These are phyloP conservation scores for Hypoxylon lenormandii DNA, from an alignment of 495 filamentous ascomycete genomes.

Conservation along the genomic window DNA sequence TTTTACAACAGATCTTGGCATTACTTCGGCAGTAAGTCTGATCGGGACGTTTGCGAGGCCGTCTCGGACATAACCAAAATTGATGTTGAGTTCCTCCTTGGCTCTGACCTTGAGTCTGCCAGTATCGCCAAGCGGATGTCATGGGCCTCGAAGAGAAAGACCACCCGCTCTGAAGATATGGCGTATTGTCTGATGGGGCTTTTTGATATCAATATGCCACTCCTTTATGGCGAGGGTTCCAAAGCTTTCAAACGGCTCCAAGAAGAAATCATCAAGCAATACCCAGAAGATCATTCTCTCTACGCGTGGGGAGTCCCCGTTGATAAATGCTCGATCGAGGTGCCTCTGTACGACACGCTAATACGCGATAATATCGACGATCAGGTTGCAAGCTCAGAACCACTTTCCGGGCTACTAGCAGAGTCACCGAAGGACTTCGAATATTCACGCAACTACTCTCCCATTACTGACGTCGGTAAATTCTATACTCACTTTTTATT, in stretches of 20 bases:
- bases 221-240: constrained; percentile 32
- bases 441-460: background rate
- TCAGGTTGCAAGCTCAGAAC: background rate
- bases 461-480: background rate
- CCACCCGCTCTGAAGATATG: constrained; percentile 35
- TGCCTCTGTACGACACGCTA: background rate
- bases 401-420: background rate
- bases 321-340: background rate
- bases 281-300: constrained; percentile 25
- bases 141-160: constrained; percentile 36
- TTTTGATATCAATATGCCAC: constrained; percentile 38
- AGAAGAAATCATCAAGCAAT: constrained; percentile 34
- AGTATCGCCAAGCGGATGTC: constrained; percentile 34
- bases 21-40: background rate
- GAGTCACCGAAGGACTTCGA: background rate
- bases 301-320: constrained; percentile 19
- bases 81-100: background rate
- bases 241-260: constrained; percentile 33
- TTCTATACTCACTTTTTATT: background rate
- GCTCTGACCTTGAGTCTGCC: background rate
- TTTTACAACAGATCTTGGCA: constrained; percentile 1
- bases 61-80: background rate
- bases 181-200: constrained; percentile 41
- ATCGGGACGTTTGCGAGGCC: background rate
- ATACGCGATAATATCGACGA: background rate